A percentile compares a stretch with the other conserved stretches of the same genome.
Evolutionary conservation across 306 rosid genomes (phyloP).

Genomic region (Citrullus colocynthis): DNA sequence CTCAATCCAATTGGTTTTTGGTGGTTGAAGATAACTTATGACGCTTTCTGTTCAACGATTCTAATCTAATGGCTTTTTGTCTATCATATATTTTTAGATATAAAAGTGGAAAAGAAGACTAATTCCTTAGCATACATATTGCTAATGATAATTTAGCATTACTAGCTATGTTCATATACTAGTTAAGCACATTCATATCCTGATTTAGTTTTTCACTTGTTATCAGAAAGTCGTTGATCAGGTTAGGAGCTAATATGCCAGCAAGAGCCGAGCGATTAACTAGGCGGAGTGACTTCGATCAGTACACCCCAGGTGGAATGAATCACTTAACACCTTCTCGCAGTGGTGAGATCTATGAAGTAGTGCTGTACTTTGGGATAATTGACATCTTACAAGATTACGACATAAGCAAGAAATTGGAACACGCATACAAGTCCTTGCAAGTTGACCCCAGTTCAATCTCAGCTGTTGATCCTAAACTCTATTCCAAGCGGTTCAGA

Average conservation of each 20-base stretch:
- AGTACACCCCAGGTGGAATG: slow-evolving; percentile 44
- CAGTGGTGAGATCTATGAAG: slow-evolving; percentile 56
- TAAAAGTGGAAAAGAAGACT: not conserved
- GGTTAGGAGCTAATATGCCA: slow-evolving; percentile 92
- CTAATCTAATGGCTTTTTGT: not conserved
- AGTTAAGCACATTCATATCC: not conserved
- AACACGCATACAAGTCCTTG: slow-evolving; percentile 85
- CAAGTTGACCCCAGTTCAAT: slow-evolving; percentile 76
- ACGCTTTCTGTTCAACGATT: not conserved
- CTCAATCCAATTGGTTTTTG: not conserved
- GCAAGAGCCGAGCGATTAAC: slow-evolving; percentile 86
- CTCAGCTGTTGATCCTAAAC: slow-evolving; percentile 97
- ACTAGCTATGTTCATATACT: not conserved
- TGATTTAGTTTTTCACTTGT: slow-evolving; percentile 9
- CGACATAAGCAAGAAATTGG: slow-evolving; percentile 89
- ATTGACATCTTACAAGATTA: slow-evolving; percentile 93
- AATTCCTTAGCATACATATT: not conserved
- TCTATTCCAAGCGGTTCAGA: slow-evolving; percentile 77
- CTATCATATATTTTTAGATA: not conserved
- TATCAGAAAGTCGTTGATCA: slow-evolving; percentile 69
- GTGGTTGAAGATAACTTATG: not conserved
- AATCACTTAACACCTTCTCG: slow-evolving; percentile 53
- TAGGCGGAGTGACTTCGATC: slow-evolving; percentile 76
- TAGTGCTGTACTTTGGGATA: slow-evolving; percentile 75
- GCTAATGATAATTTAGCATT: not conserved